Percentiles rank a stretch among this genome's conserved stretches.
phyloP scores from a whole-genome alignment of 106 monocot genomes.

The Triglochin maritima region DNA sequence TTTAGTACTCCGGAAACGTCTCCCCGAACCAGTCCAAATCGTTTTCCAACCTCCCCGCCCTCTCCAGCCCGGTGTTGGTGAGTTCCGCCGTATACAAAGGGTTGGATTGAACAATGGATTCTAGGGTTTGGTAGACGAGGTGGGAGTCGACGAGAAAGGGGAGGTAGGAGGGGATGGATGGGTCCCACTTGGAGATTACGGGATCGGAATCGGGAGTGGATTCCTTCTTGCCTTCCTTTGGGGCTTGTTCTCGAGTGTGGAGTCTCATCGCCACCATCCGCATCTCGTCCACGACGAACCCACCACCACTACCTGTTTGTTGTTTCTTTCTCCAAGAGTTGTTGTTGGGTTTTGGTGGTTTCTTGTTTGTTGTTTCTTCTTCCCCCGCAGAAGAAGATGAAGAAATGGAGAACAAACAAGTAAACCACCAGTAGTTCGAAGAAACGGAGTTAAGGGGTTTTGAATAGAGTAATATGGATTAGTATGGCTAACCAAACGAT shows the following conservation, averaged over 20 bases:
- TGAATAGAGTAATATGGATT: too few species aligned
- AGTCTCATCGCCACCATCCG: slow-evolving; percentile 33
- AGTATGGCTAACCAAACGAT: too few species aligned
- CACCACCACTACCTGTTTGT: slow-evolving; percentile 15
- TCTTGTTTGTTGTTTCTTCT: not conserved
- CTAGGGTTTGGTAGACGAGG: slow-evolving; percentile 23
- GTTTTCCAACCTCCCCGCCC: slow-evolving; percentile 59
- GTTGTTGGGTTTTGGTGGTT: too few species aligned
- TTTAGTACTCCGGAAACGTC: slow-evolving; percentile 40
- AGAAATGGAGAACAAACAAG: not conserved
- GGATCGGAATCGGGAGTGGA: too few species aligned
- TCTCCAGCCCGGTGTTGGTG: slow-evolving; percentile 80
- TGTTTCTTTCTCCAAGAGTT: slow-evolving; percentile 12
- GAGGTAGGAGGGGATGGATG: slow-evolving; percentile 16
- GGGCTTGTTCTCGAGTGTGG: slow-evolving; percentile 29
- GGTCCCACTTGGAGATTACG: slow-evolving; percentile 16
- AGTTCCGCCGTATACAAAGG: slow-evolving; percentile 44
- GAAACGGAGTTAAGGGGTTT: too few species aligned
- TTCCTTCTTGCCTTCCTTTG: slow-evolving; percentile 30
- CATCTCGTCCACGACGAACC: slow-evolving; percentile 39
- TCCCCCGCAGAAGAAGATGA: not conserved
- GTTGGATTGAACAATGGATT: slow-evolving; percentile 10
- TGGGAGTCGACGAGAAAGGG: slow-evolving; percentile 26
- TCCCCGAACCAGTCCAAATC: slow-evolving; percentile 92
- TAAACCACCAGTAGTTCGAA: not conserved